phyloP scores from a whole-genome alignment of 2,329 filamentous ascomycete genomes.

The Thermochaetoides dissita region DNA sequence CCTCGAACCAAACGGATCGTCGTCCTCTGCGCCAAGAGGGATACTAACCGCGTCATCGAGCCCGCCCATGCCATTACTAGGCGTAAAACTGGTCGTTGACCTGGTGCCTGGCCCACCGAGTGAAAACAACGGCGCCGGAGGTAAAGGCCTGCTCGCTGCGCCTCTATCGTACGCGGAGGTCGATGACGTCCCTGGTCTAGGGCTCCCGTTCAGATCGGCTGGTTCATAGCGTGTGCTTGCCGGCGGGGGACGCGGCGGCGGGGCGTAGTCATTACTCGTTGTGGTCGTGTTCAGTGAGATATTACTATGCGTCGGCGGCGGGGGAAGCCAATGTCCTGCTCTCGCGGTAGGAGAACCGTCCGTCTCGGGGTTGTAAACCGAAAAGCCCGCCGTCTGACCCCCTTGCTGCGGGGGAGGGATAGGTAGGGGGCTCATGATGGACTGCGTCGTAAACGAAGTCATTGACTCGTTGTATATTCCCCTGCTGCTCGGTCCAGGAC shows the following conservation, averaged over 20 bases:
- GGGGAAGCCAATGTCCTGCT: no score
- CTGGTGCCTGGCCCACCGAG: constrained; percentile 25
- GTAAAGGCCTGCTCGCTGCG: constrained; percentile 72
- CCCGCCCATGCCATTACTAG: constrained; percentile 22
- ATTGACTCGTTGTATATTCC: no score
- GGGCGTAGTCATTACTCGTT: constrained; percentile 39
- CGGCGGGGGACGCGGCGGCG: constrained; percentile 45
- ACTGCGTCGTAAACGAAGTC: constrained; percentile 15
- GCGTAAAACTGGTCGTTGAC: constrained; percentile 33
- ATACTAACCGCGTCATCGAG: constrained; percentile 57
- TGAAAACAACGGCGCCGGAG: constrained; percentile 75
- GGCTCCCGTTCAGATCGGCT: constrained; percentile 74
- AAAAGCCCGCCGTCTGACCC: no score
- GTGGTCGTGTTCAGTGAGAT: no score
- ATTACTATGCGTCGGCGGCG: no score
- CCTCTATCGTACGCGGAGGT: constrained; percentile 62
- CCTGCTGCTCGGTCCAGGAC: no score
- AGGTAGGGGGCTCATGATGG: constrained; percentile 41
- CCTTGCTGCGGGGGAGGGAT: constrained; percentile 47
- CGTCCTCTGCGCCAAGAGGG: constrained; percentile 45
- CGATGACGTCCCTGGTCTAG: constrained; percentile 69
- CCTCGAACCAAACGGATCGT: constrained; percentile 58
- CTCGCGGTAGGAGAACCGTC: constrained; percentile 11
- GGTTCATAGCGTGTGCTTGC: constrained; percentile 68
- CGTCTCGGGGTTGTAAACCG: constrained; percentile 32